These are phyloP conservation scores for Cytospora schulzeri DNA, from an alignment of 2,329 filamentous ascomycete genomes.

Conservation along the genomic window DNA sequence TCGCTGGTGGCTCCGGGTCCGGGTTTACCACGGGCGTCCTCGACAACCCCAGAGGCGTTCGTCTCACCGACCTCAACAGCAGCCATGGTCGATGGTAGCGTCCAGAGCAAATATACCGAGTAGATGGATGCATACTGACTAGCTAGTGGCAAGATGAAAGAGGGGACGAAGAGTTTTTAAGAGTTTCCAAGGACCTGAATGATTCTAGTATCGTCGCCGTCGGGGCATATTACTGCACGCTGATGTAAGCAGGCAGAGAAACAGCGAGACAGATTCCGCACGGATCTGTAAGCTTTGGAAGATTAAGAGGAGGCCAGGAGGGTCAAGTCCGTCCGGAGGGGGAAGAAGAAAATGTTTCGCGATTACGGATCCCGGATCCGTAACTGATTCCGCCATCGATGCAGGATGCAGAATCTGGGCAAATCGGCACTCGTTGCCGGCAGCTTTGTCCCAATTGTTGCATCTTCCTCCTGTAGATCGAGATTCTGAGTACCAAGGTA, in stretches of 20 bases:
- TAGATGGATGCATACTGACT: not conserved
- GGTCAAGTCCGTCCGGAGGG: too few species aligned
- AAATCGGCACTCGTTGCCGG: not conserved
- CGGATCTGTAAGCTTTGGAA: constrained; percentile 1
- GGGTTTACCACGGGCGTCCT: not conserved
- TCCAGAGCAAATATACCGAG: not conserved
- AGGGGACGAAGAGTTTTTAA: not conserved
- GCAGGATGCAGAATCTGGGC: not conserved
- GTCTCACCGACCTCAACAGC: not conserved
- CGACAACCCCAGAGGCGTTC: not conserved
- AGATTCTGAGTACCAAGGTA: not conserved
- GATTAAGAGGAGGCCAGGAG: too few species aligned
- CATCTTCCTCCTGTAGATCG: not conserved
- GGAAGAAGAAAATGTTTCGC: too few species aligned
- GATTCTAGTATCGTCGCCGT: not conserved
- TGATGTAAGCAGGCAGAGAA: constrained; percentile 4
- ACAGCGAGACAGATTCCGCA: constrained; percentile 1
- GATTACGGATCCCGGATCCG: too few species aligned
- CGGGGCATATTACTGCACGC: constrained; percentile 2
- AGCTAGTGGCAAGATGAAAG: not conserved
- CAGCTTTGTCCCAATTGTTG: not conserved
- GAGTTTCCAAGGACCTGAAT: not conserved
- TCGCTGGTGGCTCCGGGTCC: not conserved
- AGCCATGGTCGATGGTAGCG: constrained; percentile 8
- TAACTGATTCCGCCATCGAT: not conserved